Conservation (phyloP, 2,329 filamentous ascomycete species). For the Escovopsis weberi region DNA sequence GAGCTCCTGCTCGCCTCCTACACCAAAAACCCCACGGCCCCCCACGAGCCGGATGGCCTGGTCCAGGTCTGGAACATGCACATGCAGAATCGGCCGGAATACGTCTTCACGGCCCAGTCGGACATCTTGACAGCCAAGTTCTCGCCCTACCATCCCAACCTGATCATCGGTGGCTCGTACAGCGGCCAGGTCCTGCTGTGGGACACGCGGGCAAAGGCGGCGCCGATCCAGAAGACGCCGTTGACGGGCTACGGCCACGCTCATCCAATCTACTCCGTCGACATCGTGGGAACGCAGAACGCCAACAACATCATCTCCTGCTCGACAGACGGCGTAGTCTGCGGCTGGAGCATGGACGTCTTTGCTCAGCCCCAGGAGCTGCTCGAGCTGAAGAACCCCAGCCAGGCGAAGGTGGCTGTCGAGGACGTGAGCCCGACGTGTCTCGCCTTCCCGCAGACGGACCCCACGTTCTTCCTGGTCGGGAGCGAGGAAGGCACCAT, state of each 20-base stretch:
- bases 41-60: constrained; percentile 83
- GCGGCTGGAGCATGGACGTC: constrained; percentile 96
- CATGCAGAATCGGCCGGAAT: constrained; percentile 86
- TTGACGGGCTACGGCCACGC: constrained; percentile 90
- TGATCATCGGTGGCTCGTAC: constrained; percentile 92
- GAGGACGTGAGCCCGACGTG: constrained; percentile 92
- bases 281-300: constrained; percentile 95
- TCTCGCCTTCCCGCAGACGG: constrained; percentile 85
- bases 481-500: constrained; percentile 95
- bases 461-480: constrained; percentile 94
- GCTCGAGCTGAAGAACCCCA: constrained; percentile 72
- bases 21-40: constrained; percentile 91
- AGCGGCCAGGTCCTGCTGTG: constrained; percentile 92
- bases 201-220: constrained; percentile 84
- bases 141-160: constrained; percentile 94
- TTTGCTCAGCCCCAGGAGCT: constrained; percentile 92
- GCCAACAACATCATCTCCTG: constrained; percentile 97
- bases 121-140: constrained; percentile 94
- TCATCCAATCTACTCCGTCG: constrained; percentile 88
- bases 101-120: constrained; percentile 90
- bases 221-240: constrained; percentile 89
- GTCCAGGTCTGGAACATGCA: constrained; percentile 97
- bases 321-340: constrained; percentile 92
- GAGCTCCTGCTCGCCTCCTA: constrained; percentile 90
- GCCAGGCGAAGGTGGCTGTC: constrained; percentile 58